These are phyloP conservation scores for Chlorella vulgaris DNA, from an alignment of 139 green algal species.

Conservation along the genomic window DNA sequence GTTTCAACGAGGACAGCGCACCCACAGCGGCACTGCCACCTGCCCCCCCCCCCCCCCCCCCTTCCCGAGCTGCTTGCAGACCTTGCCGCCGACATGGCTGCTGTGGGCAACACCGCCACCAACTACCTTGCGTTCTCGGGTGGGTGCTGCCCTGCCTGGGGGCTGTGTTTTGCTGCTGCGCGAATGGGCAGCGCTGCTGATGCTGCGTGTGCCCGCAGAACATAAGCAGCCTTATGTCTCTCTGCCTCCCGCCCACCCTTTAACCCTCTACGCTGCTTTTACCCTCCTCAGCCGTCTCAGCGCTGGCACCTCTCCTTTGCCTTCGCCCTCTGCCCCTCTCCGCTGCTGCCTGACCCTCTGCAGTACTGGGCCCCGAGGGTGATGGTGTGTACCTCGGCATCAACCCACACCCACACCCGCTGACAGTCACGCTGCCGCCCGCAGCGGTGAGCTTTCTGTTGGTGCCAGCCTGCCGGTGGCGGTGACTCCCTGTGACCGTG, in stretches of 20 bases:
- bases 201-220: too few species aligned
- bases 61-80: background rate
- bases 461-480: too few species aligned
- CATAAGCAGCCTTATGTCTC: too few species aligned
- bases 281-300: too few species aligned
- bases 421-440: constrained; percentile 35
- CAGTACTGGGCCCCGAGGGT: constrained; percentile 15
- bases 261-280: too few species aligned
- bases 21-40: background rate
- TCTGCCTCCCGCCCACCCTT: too few species aligned
- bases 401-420: constrained; percentile 45
- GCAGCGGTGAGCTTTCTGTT: constrained; percentile 3
- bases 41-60: background rate
- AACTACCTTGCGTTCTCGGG: constrained; percentile 56
- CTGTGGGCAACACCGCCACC: background rate
- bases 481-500: too few species aligned
- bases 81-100: background rate
- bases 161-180: background rate
- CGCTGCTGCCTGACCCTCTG: background rate
- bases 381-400: constrained; percentile 53
- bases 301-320: too few species aligned
- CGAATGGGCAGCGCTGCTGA: background rate
- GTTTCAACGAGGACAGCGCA: too few species aligned
- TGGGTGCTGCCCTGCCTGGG: background rate
- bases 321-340: background rate